A percentile compares a stretch with the other conserved stretches of the same genome.
phyloP scores from a whole-genome alignment of 495 filamentous ascomycete genomes.

The Haplographium delicatum region DNA sequence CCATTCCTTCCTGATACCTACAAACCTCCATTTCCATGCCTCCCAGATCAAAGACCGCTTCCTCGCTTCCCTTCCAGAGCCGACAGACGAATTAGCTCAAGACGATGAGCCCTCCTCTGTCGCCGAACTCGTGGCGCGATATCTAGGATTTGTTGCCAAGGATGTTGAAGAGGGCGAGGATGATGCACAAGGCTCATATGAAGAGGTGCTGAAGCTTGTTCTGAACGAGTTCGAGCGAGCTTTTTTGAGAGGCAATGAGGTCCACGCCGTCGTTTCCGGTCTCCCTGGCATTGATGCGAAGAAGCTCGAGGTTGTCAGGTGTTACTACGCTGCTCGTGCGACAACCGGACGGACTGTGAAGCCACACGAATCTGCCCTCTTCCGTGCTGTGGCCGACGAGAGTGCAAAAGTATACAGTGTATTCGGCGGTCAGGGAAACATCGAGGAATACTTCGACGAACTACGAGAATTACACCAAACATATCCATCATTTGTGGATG shows the following conservation, averaged over 20 bases:
- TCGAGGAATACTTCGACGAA: conserved; percentile 98
- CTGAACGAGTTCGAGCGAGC: conserved; percentile 93
- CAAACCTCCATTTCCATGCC: conserved; percentile 90
- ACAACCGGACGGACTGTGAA: conserved; percentile 78
- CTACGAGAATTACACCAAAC: conserved; percentile 83
- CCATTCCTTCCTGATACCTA: conserved; percentile 89
- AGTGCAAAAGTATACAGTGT: conserved; percentile 80
- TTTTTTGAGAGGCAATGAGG: conserved; percentile 92
- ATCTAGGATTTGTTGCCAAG: conserved; percentile 78
- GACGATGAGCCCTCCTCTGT: conserved; percentile 97
- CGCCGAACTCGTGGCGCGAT: conserved; percentile 84
- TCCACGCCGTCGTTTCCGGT: conserved; percentile 79
- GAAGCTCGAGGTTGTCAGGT: conserved; percentile 77
- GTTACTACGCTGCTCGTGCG: conserved; percentile 85
- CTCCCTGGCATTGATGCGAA: conserved; percentile 85
- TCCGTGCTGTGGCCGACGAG: conserved; percentile 78
- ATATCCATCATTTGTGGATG: conserved; percentile 84
- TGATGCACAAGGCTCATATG: conserved; percentile 73
- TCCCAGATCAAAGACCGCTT: conserved; percentile 87
- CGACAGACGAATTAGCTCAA: conserved; percentile 93
- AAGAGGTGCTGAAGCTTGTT: conserved; percentile 81
- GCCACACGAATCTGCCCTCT: conserved; percentile 85
- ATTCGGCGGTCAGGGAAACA: conserved; percentile 98
- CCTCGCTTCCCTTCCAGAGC: conserved; percentile 71
- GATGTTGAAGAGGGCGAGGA: conserved; percentile 91